These are phyloP conservation scores for Trichosporon sp. DNA, from an alignment of 1,284 basidiomycete genomes.

Conservation along the genomic window DNA sequence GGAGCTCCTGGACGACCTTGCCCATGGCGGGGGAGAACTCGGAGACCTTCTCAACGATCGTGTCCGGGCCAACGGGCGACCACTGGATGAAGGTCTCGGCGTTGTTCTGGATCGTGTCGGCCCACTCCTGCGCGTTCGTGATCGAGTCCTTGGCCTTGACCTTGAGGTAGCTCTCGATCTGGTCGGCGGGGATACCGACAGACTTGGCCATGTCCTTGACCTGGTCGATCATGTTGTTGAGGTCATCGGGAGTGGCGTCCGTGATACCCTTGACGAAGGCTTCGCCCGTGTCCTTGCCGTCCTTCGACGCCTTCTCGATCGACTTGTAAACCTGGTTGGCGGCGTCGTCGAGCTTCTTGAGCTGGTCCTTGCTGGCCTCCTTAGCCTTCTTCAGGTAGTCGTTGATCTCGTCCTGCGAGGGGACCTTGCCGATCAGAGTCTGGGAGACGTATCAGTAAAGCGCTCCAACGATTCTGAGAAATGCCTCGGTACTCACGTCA, in stretches of 20 bases:
- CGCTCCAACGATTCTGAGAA: neutral
- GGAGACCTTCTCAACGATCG: constrained; percentile 47
- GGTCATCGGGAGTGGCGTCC: constrained; percentile 48
- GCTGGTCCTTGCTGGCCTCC: constrained; percentile 47
- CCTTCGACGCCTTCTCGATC: constrained; percentile 51
- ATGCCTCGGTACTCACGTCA: constrained; percentile 39
- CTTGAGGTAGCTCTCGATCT: constrained; percentile 47
- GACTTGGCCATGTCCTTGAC: constrained; percentile 52
- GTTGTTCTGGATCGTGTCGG: constrained; percentile 43
- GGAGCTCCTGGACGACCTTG: constrained; percentile 47
- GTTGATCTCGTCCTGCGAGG: constrained; percentile 47
- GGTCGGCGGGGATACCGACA: constrained; percentile 53
- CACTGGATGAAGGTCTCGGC: constrained; percentile 41
- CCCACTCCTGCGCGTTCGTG: constrained; percentile 46
- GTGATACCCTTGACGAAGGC: constrained; percentile 46
- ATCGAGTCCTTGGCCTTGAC: constrained; percentile 48
- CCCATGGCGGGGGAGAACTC: constrained; percentile 49
- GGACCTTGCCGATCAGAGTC: constrained; percentile 48
- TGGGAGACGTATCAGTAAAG: constrained; percentile 22
- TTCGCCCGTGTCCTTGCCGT: constrained; percentile 46
- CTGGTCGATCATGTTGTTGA: constrained; percentile 51
- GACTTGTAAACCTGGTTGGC: constrained; percentile 49
- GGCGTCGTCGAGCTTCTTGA: constrained; percentile 50
- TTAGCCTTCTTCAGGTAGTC: constrained; percentile 46
- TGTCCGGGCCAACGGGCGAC: constrained; percentile 49